phyloP scores from a whole-genome alignment of 2,329 filamentous ascomycete species.

The Aspergillus fructus region DNA sequence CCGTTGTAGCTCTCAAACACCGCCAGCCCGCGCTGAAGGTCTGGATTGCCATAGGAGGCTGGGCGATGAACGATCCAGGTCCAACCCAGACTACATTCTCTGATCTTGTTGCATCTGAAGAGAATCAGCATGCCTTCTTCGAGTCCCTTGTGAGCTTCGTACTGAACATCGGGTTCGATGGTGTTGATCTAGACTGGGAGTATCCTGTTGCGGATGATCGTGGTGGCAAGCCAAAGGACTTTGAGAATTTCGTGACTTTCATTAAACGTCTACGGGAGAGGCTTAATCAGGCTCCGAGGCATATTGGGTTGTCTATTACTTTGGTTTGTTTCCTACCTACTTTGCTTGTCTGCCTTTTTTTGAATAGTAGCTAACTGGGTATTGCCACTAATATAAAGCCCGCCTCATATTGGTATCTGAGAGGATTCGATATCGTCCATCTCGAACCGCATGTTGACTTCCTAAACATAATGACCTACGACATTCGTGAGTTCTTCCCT shows the following conservation, averaged over 20 bases:
- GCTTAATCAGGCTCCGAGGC: background rate
- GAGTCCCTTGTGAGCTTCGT: conserved; percentile 16
- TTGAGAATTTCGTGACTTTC: background rate
- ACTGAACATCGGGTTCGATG: conserved; percentile 12
- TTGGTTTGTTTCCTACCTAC: too few relatives aligned
- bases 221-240: background rate
- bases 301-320: too few relatives aligned
- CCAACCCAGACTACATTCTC: conserved; percentile 16
- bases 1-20: conserved; percentile 35
- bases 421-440: conserved; percentile 10
- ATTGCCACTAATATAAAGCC: background rate
- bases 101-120: conserved; percentile 17
- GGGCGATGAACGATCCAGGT: conserved; percentile 26
- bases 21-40: conserved; percentile 17
- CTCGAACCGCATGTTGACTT: conserved; percentile 7
- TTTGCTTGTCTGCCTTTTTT: too few relatives aligned
- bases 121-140: conserved; percentile 12
- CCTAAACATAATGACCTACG: conserved; percentile 18
- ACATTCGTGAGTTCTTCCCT: conserved; percentile 1
- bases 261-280: background rate
- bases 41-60: conserved; percentile 27
- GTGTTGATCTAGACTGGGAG: conserved; percentile 20
- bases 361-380: too few relatives aligned
- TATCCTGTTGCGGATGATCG: conserved; percentile 12
- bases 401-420: conserved; percentile 8